phyloP scores from a whole-genome alignment of 2,329 filamentous ascomycete genomes.

The Aurifilum marmelostoma region DNA sequence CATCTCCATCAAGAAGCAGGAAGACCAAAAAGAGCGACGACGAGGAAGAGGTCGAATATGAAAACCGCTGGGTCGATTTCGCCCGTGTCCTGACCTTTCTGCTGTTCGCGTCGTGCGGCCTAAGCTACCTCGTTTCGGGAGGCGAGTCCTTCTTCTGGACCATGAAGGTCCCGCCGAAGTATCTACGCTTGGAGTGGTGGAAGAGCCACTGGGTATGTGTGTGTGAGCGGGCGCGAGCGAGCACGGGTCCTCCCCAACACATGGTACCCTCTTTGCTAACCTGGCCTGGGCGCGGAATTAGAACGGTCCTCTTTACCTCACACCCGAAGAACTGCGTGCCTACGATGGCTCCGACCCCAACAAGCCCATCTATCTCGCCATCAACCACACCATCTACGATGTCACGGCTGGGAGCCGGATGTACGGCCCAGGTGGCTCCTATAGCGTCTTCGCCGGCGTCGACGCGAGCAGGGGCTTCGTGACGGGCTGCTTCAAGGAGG shows the following conservation, averaged over 20 bases:
- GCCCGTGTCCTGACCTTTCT: constrained; percentile 71
- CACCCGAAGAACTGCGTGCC: constrained; percentile 69
- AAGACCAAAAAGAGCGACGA: constrained; percentile 50
- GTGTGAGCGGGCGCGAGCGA: too few species aligned
- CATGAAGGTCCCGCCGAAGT: constrained; percentile 62
- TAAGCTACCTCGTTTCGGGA: constrained; percentile 77
- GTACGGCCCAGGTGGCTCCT: constrained; percentile 85
- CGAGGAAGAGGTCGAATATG: constrained; percentile 67
- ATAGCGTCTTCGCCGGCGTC: constrained; percentile 82
- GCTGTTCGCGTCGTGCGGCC: constrained; percentile 64
- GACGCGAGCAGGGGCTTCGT: constrained; percentile 90
- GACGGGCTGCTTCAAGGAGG: constrained; percentile 88
- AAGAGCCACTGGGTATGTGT: constrained; percentile 63
- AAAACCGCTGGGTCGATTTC: constrained; percentile 62
- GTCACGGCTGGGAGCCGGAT: constrained; percentile 69
- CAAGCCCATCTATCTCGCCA: constrained; percentile 85
- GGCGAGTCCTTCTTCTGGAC: constrained; percentile 73
- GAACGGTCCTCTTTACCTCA: constrained; percentile 69
- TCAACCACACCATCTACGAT: constrained; percentile 87
- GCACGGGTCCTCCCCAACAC: background rate
- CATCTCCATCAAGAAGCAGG: constrained; percentile 29
- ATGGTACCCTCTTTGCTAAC: background rate
- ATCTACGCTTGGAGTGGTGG: constrained; percentile 62
- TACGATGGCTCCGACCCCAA: constrained; percentile 78
- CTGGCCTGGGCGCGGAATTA: constrained; percentile 35